Base-by-base conservation (phyloP, 176 grass and related monocot species). In the Ensete glaucum region DNA sequence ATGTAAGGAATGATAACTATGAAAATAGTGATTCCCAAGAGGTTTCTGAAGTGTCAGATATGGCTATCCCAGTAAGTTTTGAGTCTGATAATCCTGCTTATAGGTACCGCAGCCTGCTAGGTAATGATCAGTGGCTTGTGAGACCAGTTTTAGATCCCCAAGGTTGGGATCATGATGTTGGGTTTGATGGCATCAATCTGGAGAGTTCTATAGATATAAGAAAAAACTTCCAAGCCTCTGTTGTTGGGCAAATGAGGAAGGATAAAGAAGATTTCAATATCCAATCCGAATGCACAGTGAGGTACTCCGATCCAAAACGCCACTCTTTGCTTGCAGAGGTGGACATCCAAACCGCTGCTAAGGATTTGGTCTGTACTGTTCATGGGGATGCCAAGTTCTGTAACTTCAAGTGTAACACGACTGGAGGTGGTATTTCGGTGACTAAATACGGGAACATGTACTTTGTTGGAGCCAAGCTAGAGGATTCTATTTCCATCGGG, bases 81-180 rank as follows among this genome's bases (percentile, higher is more conserved):
- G 94, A 88, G 67, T 84, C 88, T 55, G 84, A 88, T 73, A 81
- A 85, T 83, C 90, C 81, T 53, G 84, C 72, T 8, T 78, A 85
- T 83, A 89, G 80, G 52, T 97, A 87, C 72, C 90, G 94, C 24
- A 86, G 85, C 54, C 52, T 90, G 64, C 52, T 97, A 67, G 77
- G 85, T 43, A 82, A 86, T 82, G 85, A 91, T 85, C 83, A 86
- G 57, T 85, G 83, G 81, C 55, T 83, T 65, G 88, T 79, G 34
- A 88, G 88, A 55, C 88, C 94, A 23, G 88, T 97, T 88, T 83
- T 97, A 78, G 94, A 97, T 74, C 84, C 90, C 27, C 94, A 93
- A 78, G 90, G 94, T 78, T 97, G 90, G 90, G 90, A 97, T 67
- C 94, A 93, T 88, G 94, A 97, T 91, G 79, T 93, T 75, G 90